These are phyloP conservation scores for Pleurotus sapidus DNA, from an alignment of 768 basidiomycete genomes.

Conservation along the genomic window DNA sequence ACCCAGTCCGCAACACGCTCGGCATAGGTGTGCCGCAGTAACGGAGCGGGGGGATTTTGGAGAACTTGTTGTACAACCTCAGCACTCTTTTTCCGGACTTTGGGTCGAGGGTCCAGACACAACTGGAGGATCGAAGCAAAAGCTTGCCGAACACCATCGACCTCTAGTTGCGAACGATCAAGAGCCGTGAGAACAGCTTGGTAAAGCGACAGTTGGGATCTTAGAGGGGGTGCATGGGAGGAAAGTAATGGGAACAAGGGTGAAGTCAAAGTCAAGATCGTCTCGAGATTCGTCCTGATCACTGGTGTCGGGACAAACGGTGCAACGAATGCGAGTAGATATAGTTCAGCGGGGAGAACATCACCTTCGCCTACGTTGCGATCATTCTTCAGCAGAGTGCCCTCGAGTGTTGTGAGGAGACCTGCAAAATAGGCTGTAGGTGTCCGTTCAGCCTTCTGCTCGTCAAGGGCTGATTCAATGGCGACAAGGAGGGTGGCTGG, in stretches of 20 bases:
- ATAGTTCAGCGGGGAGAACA: conserved; percentile 79
- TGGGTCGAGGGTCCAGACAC: conserved; percentile 85
- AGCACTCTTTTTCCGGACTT: conserved; percentile 88
- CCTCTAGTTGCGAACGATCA: conserved; percentile 69
- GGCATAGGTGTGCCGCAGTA: conserved; percentile 82
- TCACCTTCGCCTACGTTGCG: conserved; percentile 59
- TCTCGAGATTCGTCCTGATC: conserved; percentile 70
- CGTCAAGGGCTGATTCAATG: conserved; percentile 76
- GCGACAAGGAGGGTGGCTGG: conserved; percentile 85
- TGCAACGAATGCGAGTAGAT: conserved; percentile 74
- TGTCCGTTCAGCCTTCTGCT: conserved; percentile 62
- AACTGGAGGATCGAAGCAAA: conserved; percentile 85
- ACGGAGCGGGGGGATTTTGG: conserved; percentile 71
- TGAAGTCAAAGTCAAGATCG: conserved; percentile 69
- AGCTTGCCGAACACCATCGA: conserved; percentile 66
- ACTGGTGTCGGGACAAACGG: conserved; percentile 82
- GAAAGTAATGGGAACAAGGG: conserved; percentile 72
- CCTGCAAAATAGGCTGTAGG: conserved; percentile 96
- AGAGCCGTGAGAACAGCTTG: conserved; percentile 66
- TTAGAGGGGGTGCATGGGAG: conserved; percentile 71
- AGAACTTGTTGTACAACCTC: conserved; percentile 83
- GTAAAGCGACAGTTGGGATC: conserved; percentile 83
- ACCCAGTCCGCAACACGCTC: conserved; percentile 81
- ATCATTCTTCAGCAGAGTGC: conserved; percentile 63
- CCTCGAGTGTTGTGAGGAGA: conserved; percentile 79